A percentile compares a stretch with the other conserved stretches of the same genome.
These are phyloP conservation scores for Pseudonitzschia multiseries DNA, from an alignment of 108 stramenopile genomes.

Conservation along the genomic window DNA sequence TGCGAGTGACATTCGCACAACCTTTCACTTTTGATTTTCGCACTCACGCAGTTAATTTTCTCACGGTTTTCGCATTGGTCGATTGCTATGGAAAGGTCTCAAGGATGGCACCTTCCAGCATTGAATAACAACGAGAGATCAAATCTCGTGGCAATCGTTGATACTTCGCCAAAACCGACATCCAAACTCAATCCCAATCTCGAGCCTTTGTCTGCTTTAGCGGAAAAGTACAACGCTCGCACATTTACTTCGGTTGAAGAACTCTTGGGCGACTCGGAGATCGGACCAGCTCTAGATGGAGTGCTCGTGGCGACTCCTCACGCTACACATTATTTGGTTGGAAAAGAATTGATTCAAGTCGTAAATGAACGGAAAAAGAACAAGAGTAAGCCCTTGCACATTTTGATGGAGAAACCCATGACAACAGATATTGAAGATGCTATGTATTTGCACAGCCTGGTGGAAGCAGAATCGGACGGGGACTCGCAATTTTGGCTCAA, in stretches of 20 bases:
- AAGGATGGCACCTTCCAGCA: constrained; percentile 78
- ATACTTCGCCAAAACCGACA: constrained; percentile 45
- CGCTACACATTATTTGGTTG: constrained; percentile 59
- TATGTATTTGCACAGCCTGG: constrained; percentile 34
- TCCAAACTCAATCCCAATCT: constrained; percentile 56
- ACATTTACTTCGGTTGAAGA: constrained; percentile 49
- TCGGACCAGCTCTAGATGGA: constrained; percentile 51
- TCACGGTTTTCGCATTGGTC: neutral
- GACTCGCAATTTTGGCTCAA: constrained; percentile 58
- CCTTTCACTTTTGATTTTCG: neutral
- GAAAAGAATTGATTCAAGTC: constrained; percentile 34
- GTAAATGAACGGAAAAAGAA: constrained; percentile 38
- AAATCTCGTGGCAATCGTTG: constrained; percentile 59
- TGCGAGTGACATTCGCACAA: neutral
- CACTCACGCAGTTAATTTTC: neutral
- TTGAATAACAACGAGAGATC: constrained; percentile 44
- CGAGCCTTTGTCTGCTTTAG: constrained; percentile 42
- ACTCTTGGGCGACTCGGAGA: constrained; percentile 33
- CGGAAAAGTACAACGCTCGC: constrained; percentile 39
- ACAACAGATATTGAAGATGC: constrained; percentile 63
- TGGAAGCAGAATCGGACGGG: constrained; percentile 13
- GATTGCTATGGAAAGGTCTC: constrained; percentile 13
- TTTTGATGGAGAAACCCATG: constrained; percentile 82
- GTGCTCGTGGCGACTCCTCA: constrained; percentile 68
- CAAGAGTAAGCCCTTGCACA: constrained; percentile 46